Percentiles rank a stretch among this genome's conserved stretches.
Evolutionary conservation across 75 land plant genomes (phyloP).

Genomic region (Cunninghamia lanceolata): DNA sequence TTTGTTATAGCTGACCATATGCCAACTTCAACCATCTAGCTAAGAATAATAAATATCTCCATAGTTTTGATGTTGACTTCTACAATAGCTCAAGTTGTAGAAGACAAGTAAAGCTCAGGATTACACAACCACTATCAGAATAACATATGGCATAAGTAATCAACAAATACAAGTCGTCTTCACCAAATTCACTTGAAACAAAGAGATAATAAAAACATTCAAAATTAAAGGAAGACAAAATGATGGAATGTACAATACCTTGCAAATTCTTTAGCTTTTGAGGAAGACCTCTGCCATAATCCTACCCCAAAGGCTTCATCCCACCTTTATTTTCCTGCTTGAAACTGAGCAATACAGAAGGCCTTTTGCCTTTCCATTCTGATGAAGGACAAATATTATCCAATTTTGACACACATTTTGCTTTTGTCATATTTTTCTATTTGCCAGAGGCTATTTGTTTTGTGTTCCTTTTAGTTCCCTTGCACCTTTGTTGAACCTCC

Average conservation of each 20-base stretch:
- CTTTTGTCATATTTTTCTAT: background rate
- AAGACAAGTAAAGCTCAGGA: background rate
- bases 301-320: background rate
- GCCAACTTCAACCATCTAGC: too few species aligned
- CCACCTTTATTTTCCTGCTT: too few species aligned
- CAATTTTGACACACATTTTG: too few species aligned
- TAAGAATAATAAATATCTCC: too few species aligned
- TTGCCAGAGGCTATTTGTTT: background rate
- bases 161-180: background rate
- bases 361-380: too few species aligned
- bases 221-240: background rate
- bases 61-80: too few species aligned
- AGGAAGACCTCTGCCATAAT: background rate
- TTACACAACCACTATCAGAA: background rate
- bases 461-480: too few species aligned
- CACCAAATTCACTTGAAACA: background rate
- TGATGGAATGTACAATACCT: background rate
- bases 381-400: too few species aligned
- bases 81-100: too few species aligned
- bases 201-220: background rate
- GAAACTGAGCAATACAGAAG: too few species aligned
- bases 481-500: too few species aligned
- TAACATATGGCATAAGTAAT: too few species aligned
- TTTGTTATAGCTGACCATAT: background rate
- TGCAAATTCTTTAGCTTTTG: background rate